Evolutionary conservation across 1,284 basidiomycete species (phyloP).

Genomic region (Thecaphora thlaspeos): DNA sequence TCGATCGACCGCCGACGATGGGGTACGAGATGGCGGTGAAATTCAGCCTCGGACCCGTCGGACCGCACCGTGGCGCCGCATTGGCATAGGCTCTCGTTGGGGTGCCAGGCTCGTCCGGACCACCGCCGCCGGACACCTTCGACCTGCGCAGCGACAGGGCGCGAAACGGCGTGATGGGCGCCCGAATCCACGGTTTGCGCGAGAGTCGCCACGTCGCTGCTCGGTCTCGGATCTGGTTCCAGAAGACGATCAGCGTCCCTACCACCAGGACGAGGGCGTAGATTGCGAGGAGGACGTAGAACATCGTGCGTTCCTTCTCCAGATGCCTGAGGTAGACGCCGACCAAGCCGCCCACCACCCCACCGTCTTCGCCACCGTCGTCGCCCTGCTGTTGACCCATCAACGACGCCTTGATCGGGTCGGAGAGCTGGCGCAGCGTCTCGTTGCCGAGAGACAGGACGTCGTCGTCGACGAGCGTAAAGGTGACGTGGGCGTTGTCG

Average conservation of each 20-base stretch:
- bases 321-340: constrained; percentile 71
- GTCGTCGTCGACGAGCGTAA: constrained; percentile 72
- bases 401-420: constrained; percentile 18
- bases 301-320: constrained; percentile 77
- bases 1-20: not conserved
- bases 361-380: constrained; percentile 62
- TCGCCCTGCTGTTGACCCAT: constrained; percentile 9
- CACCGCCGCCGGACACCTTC: not conserved
- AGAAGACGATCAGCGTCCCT: constrained; percentile 57
- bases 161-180: not conserved
- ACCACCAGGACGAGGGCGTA: constrained; percentile 76
- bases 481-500: constrained; percentile 75
- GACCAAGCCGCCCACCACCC: constrained; percentile 74
- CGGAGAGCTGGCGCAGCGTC: constrained; percentile 69
- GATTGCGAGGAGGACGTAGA: constrained; percentile 73
- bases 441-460: constrained; percentile 73
- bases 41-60: not conserved
- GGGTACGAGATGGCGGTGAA: not conserved
- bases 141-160: not conserved
- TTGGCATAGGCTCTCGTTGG: not conserved
- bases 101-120: not conserved
- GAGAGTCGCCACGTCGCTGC: not conserved
- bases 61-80: not conserved
- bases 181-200: not conserved
- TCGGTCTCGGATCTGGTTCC: not conserved